Evolutionary conservation across 1,139 yeast species (phyloP), one percentile per base, ranked within the genome.

Genomic region (Kodamaea anthophila): DNA sequence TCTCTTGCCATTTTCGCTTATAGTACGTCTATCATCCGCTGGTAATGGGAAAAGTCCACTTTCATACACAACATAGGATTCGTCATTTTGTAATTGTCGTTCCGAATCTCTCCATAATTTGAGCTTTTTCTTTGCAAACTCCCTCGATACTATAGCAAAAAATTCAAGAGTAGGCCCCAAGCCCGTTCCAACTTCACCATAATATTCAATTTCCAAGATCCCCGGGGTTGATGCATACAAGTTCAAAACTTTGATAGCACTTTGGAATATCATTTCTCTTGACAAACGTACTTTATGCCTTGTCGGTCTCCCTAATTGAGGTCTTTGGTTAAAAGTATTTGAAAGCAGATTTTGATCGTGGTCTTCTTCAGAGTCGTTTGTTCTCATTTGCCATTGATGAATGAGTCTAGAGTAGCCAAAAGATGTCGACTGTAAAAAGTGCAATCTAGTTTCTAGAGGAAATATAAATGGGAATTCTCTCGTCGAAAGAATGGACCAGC

Each of bases 121-220:
- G 33, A 80, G 55, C 30, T 66, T 67, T 33, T 66, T 69, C 38
- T 60, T 67, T 1, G 82, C 63, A 49, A 84, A 86, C 38, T 81
- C 91, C 38, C 65, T 74, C 0, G 96, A 86, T 4, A 85, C 91
- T 9, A 70, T 63, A 0, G 96, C 77, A 49, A 86, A 91, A 48
- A 91, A 91, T 53, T 91, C 98, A 38, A 88, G 64, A 0, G 98
- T 91, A 2, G 98, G 98, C 0, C 98, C 98, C 30, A 87, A 59
- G 0, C 98, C 98, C 1, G 96, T 81, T 9, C 98, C 98, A n/a
- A 73, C 96, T 51, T 91, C 98, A 44, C 82, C 88, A 42, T 72
- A 78, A 47, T 83, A 91, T 49, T 88, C 96, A 36, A 91, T 79
- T 45, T 91, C 97, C 26, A 91, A 60, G 5, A 85, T 66, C 21